Base-by-base conservation (phyloP, 257 asterid species). In the Plantago major region DNA sequence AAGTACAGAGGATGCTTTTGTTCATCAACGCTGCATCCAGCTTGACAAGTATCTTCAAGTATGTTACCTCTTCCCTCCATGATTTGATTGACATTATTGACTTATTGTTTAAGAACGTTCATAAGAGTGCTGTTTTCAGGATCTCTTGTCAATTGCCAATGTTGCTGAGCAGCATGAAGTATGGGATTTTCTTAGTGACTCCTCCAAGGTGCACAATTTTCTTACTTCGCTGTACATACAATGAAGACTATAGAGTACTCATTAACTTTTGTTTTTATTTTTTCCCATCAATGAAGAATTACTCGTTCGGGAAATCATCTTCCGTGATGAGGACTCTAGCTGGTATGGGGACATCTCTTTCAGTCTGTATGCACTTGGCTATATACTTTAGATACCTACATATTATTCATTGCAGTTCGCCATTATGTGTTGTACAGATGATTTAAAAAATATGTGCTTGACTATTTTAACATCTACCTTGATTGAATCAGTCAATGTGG, bases 121-220 rank as follows among this genome's bases (percentile, higher is more conserved):
- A 74, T 55, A 33, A 42, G 14, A 61, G 59, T 70, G 45, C 73
- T 59, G 73, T 69, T 71, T 13, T 67, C 75, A 93, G 99, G 97
- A 93, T 56, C 94, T 93, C 67, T 74, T 93, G 74, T 82, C 97
- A 73, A 93, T 93, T 76, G 95, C 99, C 46, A 93, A 89, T 76
- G 96, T 93, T 59, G 96, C 96, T 71, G 99, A 93, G 88, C 99
- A 85, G 74, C 99, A 87, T 71, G 99, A 93, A 81, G 99, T 93
- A 65, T 93, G 95, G 99, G 99, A 93, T 74, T 93, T 93, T 82
- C 84, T 93, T 69, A 85, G 97, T 71, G 86, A 68, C 69, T 78
- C 96, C 69, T 93, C 99, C 46, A 87, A 93, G 96, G 99, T 93
- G 54, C 66, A 71, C 57, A 48, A 58, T 53, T 3, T 56, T 18